A percentile compares a stretch with the other conserved stretches of the same genome.
Evolutionary conservation across 179 eudicot genomes (phyloP).

Genomic region (Corrigiola litoralis): DNA sequence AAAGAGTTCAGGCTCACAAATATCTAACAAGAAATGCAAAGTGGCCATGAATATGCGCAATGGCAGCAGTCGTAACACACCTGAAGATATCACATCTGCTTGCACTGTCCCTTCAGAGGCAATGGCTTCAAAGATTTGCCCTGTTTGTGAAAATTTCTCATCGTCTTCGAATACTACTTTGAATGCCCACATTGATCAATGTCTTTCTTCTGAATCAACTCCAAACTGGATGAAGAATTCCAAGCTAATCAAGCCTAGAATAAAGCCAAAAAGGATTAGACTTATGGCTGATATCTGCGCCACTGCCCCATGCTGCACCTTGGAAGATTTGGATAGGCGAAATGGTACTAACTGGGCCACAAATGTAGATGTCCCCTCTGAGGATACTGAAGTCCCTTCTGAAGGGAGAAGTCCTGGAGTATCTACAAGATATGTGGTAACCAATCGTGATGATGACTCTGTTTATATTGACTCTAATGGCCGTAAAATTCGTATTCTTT

Average conservation of each 20-base stretch:
- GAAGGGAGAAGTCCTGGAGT: constrained; percentile 32
- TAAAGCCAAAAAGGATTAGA: constrained; percentile 76
- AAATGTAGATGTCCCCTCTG: constrained; percentile 33
- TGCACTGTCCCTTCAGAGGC: constrained; percentile 35
- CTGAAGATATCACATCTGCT: constrained; percentile 38
- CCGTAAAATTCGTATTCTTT: constrained; percentile 65
- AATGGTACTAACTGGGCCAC: constrained; percentile 78
- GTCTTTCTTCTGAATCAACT: constrained; percentile 64
- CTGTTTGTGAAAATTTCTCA: constrained; percentile 79
- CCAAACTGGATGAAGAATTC: constrained; percentile 42
- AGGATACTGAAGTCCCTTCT: constrained; percentile 26
- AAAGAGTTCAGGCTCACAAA: constrained; percentile 28
- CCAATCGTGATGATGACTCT: constrained; percentile 41
- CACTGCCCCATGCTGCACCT: constrained; percentile 62
- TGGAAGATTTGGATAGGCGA: constrained; percentile 90
- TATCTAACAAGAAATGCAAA: constrained; percentile 46
- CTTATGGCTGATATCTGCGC: constrained; percentile 65
- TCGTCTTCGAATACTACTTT: constrained; percentile 90
- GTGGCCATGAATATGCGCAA: constrained; percentile 41
- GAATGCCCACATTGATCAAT: constrained; percentile 97
- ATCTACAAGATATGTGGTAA: constrained; percentile 26
- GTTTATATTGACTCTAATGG: constrained; percentile 85
- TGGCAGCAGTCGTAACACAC: constrained; percentile 27
- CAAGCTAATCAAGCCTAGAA: constrained; percentile 49
- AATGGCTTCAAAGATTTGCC: constrained; percentile 74